Evolutionary conservation across 139 green algal species (phyloP).

Genomic region (Zygnema circumcarinatum): DNA sequence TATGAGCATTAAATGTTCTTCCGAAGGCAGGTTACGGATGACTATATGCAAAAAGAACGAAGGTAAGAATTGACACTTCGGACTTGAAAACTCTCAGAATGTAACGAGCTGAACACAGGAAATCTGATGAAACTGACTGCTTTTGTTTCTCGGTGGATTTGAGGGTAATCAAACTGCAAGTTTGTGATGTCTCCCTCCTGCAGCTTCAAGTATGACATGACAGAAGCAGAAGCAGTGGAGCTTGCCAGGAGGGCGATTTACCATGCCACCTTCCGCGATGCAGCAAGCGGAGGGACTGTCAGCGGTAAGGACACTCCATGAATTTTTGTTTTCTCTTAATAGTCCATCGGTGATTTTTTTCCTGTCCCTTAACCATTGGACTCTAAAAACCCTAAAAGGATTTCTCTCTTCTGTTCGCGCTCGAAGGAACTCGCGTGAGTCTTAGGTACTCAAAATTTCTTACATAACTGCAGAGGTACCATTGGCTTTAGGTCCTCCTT

Average conservation of each 20-base stretch:
- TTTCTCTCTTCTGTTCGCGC: not conserved
- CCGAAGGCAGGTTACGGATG: not conserved
- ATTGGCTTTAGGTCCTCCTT: too few relatives aligned
- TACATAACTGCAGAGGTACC: not conserved
- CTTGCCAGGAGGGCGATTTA: constrained; percentile 94
- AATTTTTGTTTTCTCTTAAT: constrained; percentile 1
- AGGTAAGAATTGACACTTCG: not conserved
- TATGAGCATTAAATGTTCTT: not conserved
- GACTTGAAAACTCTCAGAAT: not conserved
- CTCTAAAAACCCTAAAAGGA: not conserved
- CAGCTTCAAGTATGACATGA: constrained; percentile 80
- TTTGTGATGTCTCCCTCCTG: too few relatives aligned
- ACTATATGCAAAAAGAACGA: not conserved
- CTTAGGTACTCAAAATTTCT: not conserved
- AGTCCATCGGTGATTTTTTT: not conserved
- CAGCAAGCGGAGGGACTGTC: constrained; percentile 93
- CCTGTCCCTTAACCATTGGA: not conserved
- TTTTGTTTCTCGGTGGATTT: too few relatives aligned
- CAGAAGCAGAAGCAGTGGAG: constrained; percentile 91
- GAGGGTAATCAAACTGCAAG: too few relatives aligned
- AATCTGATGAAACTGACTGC: too few relatives aligned
- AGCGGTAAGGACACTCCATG: constrained; percentile 58
- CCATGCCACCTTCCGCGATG: constrained; percentile 97
- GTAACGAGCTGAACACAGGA: too few relatives aligned
- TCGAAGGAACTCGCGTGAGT: not conserved